Conservation (phyloP, 345 rosid genomes). For the Angophora floribunda region DNA sequence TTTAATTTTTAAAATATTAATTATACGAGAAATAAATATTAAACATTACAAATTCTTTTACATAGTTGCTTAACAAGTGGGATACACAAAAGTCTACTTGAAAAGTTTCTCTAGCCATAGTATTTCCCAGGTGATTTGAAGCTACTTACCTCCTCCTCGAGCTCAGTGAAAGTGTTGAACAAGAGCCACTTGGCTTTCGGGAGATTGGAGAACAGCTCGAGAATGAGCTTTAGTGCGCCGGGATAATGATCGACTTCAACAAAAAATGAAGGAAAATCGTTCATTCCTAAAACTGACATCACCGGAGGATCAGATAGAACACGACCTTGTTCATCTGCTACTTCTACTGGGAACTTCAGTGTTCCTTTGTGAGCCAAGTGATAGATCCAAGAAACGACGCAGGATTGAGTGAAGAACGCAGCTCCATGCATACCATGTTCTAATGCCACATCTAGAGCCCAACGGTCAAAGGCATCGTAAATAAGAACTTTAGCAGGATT, state of each 20-base stretch:
- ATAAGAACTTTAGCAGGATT: constrained; percentile 17
- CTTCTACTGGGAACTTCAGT: constrained; percentile 10
- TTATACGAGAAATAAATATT: too few relatives aligned
- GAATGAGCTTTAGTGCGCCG: not conserved
- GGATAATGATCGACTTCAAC: constrained; percentile 14
- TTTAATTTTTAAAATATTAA: too few relatives aligned
- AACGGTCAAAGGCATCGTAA: constrained; percentile 27
- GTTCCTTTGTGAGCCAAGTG: not conserved
- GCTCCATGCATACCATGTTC: constrained; percentile 1
- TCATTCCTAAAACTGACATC: constrained; percentile 18
- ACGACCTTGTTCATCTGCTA: not conserved
- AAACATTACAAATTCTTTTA: too few relatives aligned
- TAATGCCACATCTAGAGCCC: constrained; percentile 19
- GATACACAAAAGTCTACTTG: too few relatives aligned
- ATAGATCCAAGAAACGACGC: constrained; percentile 2
- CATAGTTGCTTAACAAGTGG: too few relatives aligned
- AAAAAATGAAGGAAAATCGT: constrained; percentile 29
- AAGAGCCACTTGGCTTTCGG: constrained; percentile 22
- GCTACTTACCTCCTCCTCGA: constrained; percentile 46
- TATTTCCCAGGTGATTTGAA: constrained; percentile 5
- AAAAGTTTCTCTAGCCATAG: not conserved
- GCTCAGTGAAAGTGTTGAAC: constrained; percentile 32
- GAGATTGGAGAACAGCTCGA: constrained; percentile 20
- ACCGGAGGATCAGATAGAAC: constrained; percentile 4
- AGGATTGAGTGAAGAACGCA: constrained; percentile 14